Evolutionary conservation across 257 asterid species (phyloP), one percentile per base, ranked within the genome.

Genomic region (Solanum pinnatisectum): DNA sequence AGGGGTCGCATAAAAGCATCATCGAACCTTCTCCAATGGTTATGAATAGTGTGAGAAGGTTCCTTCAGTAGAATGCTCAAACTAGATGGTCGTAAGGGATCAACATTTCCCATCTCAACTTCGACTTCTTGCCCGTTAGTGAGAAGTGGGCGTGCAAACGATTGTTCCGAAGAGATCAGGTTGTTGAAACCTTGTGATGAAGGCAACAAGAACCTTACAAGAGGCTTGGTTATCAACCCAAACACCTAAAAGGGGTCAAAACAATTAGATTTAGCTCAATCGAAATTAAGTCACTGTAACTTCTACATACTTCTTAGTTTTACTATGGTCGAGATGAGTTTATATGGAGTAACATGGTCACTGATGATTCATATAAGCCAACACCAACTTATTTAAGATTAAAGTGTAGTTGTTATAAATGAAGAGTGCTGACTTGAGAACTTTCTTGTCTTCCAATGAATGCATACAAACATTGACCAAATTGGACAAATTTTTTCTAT

Each of bases 21-120:
- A 6, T 96, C 98, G 22, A 96, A 92, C 46, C 70, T 90, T 86
- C 95, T 93, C 98, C 99, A 94, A 63, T 92, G 92, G 70, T 88
- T 78, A 65, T 95, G 97, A 83, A 95, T 90, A 2, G 92, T 87
- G 88, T 76, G 8, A 18, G 93, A 73, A n/a, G 98, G 98, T 16
- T 92, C 76, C 46, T 84, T 91, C 7, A 95, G 86, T 82, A 96
- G 90, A 93, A 88, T 90, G 46, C 88, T 89, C 52, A 94, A 86
- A 71, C 93, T 91, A 23, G 92, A 52, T 20, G 91, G 91, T 3
- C 87, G 91, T 7, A 37, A 84, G 22, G 81, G 6, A 35, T 52
- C 56, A 60, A n/a, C 83, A 81, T 42, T 27, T 25, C 40, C 67
- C 85, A 79, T 79, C 18, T 44, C 85, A 27, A 23, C 83, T 42